A percentile compares a stretch with the other conserved stretches of the same genome.
These are phyloP conservation scores for Exophiala calicioides DNA, from an alignment of 2,329 filamentous ascomycete species.

Conservation along the genomic window DNA sequence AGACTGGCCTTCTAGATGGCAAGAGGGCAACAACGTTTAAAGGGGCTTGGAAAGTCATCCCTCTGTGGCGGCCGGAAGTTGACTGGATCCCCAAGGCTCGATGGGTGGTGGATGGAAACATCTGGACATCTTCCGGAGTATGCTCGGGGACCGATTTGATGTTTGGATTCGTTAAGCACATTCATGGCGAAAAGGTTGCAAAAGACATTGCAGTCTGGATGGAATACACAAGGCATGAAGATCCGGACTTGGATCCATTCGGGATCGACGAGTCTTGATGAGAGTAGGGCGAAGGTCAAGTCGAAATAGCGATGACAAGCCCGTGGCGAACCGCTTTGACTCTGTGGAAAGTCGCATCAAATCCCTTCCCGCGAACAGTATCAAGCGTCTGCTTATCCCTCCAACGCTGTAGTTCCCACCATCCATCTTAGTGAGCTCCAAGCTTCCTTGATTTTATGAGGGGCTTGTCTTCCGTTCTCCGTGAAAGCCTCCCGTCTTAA, in stretches of 20 bases:
- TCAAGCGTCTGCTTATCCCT: too few species aligned
- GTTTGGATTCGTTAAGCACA: slow-evolving; percentile 56
- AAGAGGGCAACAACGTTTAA: slow-evolving; percentile 63
- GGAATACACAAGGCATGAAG: slow-evolving; percentile 59
- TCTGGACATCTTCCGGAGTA: slow-evolving; percentile 66
- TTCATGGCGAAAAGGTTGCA: slow-evolving; percentile 57
- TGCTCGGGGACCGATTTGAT: slow-evolving; percentile 62
- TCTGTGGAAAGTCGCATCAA: too few species aligned
- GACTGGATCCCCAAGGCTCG: slow-evolving; percentile 63
- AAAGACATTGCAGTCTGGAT: slow-evolving; percentile 49
- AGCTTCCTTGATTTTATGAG: too few species aligned
- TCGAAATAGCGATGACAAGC: too few species aligned
- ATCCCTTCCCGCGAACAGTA: too few species aligned
- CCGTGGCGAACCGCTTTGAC: too few species aligned
- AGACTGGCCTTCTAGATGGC: slow-evolving; percentile 61
- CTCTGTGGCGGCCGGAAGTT: slow-evolving; percentile 51
- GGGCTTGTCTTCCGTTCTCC: too few species aligned
- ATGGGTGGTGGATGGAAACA: slow-evolving; percentile 65
- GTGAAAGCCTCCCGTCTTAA: too few species aligned
- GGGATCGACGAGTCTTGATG: too few species aligned
- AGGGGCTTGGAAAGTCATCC: slow-evolving; percentile 53
- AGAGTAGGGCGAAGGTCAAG: too few species aligned
- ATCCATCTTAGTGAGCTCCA: too few species aligned
- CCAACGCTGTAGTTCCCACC: too few species aligned
- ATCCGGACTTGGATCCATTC: slow-evolving; percentile 58